phyloP scores from a whole-genome alignment of 139 green algal genomes.

The Closterium sp. region DNA sequence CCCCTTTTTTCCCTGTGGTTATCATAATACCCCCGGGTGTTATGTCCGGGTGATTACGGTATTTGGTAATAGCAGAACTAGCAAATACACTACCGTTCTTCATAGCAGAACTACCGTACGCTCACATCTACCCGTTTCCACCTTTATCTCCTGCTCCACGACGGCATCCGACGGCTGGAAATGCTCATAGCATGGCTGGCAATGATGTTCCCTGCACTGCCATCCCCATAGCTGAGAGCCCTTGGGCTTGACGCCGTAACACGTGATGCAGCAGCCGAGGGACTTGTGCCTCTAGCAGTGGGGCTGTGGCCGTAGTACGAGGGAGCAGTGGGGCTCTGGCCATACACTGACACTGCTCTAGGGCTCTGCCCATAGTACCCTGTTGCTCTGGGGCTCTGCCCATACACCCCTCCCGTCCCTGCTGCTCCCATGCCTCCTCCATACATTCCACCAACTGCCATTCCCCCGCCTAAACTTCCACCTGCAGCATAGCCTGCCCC shows the following conservation, averaged over 20 bases:
- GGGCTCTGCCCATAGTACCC: not conserved
- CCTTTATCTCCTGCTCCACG: not conserved
- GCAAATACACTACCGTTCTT: too few species aligned
- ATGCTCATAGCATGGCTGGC: not conserved
- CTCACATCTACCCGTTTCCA: too few species aligned
- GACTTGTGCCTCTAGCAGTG: not conserved
- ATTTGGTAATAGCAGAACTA: too few species aligned
- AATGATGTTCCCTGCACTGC: not conserved
- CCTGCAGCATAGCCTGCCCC: not conserved
- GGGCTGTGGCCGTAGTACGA: not conserved
- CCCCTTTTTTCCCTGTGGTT: too few species aligned
- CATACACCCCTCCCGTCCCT: not conserved
- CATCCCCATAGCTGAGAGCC: not conserved
- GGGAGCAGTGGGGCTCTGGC: not conserved
- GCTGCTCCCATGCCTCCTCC: not conserved
- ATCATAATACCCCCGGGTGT: too few species aligned
- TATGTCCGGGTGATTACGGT: too few species aligned
- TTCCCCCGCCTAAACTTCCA: not conserved
- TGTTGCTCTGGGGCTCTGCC: not conserved
- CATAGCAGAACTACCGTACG: too few species aligned
- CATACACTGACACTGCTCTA: not conserved
- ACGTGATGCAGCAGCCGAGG: not conserved
- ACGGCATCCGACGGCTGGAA: not conserved
- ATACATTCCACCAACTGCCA: not conserved
- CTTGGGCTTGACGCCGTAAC: not conserved